phyloP scores from a whole-genome alignment of 768 basidiomycete species.

The Boletus reticulatus region DNA sequence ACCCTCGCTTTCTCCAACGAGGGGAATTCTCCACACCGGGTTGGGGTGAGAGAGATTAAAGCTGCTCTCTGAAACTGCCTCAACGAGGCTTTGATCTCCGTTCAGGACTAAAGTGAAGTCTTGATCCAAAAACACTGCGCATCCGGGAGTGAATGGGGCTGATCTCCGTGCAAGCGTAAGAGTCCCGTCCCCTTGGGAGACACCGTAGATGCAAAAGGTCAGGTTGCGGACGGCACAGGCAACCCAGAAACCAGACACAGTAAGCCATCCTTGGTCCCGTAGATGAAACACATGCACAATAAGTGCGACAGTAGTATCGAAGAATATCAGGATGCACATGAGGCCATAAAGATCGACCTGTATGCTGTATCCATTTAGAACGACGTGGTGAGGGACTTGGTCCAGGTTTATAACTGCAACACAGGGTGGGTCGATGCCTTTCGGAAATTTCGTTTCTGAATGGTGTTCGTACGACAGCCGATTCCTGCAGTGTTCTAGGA shows the following conservation, averaged over 20 bases:
- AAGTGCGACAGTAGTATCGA: neutral
- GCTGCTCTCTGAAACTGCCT: neutral
- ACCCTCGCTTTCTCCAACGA: neutral
- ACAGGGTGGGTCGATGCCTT: neutral
- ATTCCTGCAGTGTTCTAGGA: neutral
- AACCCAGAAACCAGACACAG: neutral
- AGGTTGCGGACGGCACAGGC: neutral
- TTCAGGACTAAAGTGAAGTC: neutral
- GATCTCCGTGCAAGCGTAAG: slow-evolving; percentile 2
- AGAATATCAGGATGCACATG: neutral
- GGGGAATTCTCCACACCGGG: neutral
- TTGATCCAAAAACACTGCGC: neutral
- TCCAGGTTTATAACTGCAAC: neutral
- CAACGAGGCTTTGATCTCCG: neutral
- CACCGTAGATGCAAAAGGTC: neutral
- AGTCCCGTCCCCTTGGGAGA: neutral
- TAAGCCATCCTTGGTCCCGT: neutral
- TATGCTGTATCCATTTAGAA: neutral
- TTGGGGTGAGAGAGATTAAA: neutral
- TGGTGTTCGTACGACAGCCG: neutral
- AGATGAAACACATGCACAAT: neutral
- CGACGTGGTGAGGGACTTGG: neutral
- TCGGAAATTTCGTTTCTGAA: neutral
- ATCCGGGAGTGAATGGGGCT: neutral
- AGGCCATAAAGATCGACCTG: neutral